Conservation (phyloP, 192 early-diverging fungal species). For the Gorgonomyces haynaldii region DNA sequence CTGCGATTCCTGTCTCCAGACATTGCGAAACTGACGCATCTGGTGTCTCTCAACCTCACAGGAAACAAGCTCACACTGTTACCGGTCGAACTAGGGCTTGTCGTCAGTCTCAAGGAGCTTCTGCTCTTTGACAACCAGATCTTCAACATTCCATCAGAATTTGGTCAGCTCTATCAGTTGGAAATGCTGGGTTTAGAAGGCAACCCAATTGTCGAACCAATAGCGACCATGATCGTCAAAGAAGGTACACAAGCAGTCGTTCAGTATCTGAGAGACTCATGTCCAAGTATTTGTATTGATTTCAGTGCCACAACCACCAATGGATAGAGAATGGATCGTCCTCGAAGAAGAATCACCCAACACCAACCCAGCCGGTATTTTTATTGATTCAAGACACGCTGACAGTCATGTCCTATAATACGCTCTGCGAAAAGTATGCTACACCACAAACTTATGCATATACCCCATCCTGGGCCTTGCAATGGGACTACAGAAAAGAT, state of each 20-base stretch:
- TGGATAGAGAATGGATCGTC: conserved; percentile 80
- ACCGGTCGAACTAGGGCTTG: conserved; percentile 81
- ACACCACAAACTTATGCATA: conserved; percentile 82
- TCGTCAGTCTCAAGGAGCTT: conserved; percentile 70
- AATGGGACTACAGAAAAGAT: conserved; percentile 90
- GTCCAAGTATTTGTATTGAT: conserved; percentile 50
- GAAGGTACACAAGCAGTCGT: conserved; percentile 77
- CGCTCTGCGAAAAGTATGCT: conserved; percentile 80
- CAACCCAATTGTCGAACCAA: conserved; percentile 77
- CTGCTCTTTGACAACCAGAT: conserved; percentile 86
- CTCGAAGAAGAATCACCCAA: conserved; percentile 66
- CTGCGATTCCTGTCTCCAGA: conserved; percentile 63
- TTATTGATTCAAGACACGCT: conserved; percentile 51
- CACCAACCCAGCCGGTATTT: background rate
- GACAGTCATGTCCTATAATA: conserved; percentile 88
- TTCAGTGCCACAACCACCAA: conserved; percentile 61
- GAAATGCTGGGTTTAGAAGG: conserved; percentile 90
- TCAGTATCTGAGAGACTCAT: conserved; percentile 75
- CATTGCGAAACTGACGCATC: conserved; percentile 50
- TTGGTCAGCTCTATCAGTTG: conserved; percentile 80
- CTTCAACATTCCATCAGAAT: conserved; percentile 69
- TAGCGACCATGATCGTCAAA: conserved; percentile 70
- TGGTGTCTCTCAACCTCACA: conserved; percentile 73
- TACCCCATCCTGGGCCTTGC: conserved; percentile 86
- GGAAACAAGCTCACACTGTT: conserved; percentile 75